Base-by-base conservation (phyloP, 768 basidiomycete species). In the Peribolospora baueri region DNA sequence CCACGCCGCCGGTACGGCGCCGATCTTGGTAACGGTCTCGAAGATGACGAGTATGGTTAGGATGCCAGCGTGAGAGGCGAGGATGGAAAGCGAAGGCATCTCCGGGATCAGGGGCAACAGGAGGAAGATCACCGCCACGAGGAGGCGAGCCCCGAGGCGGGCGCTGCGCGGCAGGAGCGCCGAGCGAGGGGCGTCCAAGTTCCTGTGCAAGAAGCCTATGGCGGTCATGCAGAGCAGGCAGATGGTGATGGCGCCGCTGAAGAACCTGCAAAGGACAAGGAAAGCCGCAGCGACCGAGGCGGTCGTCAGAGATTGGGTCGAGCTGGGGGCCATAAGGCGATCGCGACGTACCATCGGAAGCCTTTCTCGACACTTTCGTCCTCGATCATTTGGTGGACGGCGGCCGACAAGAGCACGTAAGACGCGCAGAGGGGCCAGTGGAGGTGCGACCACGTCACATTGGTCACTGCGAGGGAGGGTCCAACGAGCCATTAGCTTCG, bases 341-440 rank as follows among this genome's bases (percentile, higher is more conserved):
- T 25, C n/a, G 42, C 7, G 37, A 48, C 43, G 7, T 14, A 48
- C 54, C 53, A 56, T 6, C 42, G 41, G n/a, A 55, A 50, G 40
- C 59, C 58, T 6, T 9, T 4, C 6, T 56, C 53, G 25, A 64
- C 58, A 51, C 61, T 50, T n/a, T 61, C 52, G 7, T 57, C 49
- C 10, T 14, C 37, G 46, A 65, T 59, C 25, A 67, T 54, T 11
- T 54, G 11, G 0, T 60, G 56, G 7, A 58, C 47, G 11, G 65
- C 65, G 3, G 64, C 63, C 0, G 61, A 61, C 5, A 62, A 60
- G 25, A 67, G 58, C 9, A 66, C 55, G 6, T 65, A 58, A 5
- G 62, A 53, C 25, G 64, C 61, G 42, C 55, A 58, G 0, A 66
- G 58, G 7, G 65, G 65, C 55, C 61, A 64, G 53, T 67, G 65